phyloP scores from a whole-genome alignment of 805 yeast genomes.

The Wickerhamomyces xylosicus region DNA sequence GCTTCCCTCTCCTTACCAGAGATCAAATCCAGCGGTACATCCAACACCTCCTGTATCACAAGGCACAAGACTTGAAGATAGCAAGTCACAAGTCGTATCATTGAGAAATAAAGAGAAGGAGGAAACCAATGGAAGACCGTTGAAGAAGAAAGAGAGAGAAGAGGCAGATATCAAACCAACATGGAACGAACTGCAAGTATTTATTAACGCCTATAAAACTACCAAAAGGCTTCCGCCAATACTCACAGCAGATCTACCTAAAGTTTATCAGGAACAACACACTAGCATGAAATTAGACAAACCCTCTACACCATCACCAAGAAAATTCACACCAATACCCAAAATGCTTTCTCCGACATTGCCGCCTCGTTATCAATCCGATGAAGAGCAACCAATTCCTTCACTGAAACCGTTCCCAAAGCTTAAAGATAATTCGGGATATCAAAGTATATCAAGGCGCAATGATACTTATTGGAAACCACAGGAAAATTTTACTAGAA shows the following conservation, averaged over 20 bases:
- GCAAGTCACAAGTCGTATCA: too few species aligned
- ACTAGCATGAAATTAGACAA: not conserved
- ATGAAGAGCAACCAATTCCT: conserved; percentile 3
- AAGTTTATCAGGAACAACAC: not conserved
- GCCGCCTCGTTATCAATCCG: conserved; percentile 5
- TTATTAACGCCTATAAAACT: not conserved
- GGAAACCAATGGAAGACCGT: too few species aligned
- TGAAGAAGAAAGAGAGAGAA: too few species aligned
- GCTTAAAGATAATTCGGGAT: conserved; percentile 1
- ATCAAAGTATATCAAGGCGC: too few species aligned
- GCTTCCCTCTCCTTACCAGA: too few species aligned
- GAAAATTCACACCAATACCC: conserved; percentile 4
- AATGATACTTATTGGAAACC: too few species aligned
- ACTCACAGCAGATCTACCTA: conserved; percentile 9
- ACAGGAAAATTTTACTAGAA: not conserved
- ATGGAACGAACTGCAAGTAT: conserved; percentile 1
- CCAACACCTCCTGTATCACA: too few species aligned
- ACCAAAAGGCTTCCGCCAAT: conserved; percentile 10
- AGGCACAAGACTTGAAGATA: too few species aligned
- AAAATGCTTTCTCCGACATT: conserved; percentile 14
- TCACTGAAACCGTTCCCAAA: not conserved
- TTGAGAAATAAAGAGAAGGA: too few species aligned
- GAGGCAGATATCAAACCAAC: not conserved
- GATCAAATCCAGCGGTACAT: too few species aligned
- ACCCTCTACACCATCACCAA: not conserved